These are phyloP conservation scores for Malassezia sp. DNA, from an alignment of 1,284 basidiomycete species.

Conservation along the genomic window DNA sequence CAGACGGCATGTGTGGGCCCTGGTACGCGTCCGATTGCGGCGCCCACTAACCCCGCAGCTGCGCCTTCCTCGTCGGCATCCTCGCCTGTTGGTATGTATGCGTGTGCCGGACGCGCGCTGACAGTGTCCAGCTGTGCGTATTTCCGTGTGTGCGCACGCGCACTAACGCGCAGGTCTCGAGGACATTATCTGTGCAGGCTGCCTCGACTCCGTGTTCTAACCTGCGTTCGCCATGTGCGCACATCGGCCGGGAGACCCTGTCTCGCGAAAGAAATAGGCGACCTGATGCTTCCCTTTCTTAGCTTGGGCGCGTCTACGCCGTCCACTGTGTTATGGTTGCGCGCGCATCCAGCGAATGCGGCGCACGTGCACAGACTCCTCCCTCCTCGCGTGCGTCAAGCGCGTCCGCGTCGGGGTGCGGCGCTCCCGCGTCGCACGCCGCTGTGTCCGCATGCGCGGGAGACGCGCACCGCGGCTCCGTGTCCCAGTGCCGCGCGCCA, in stretches of 20 bases:
- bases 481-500: constrained; percentile 10
- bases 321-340: too few relatives aligned
- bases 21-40: constrained; percentile 9
- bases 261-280: too few relatives aligned
- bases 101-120: not conserved
- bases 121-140: constrained; percentile 8
- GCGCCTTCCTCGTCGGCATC: constrained; percentile 11
- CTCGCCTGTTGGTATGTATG: constrained; percentile 16
- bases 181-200: constrained; percentile 18
- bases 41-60: constrained; percentile 5
- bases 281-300: too few relatives aligned
- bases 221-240: too few relatives aligned
- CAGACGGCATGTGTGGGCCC: constrained; percentile 16
- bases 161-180: constrained; percentile 14
- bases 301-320: too few relatives aligned
- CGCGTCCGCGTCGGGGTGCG: too few relatives aligned
- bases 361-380: too few relatives aligned
- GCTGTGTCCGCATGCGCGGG: not conserved
- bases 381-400: too few relatives aligned
- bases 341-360: too few relatives aligned
- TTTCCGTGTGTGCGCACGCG: not conserved
- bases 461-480: not conserved
- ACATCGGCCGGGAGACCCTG: too few relatives aligned
- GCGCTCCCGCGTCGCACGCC: too few relatives aligned
- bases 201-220: constrained; percentile 18